These are phyloP conservation scores for Solanum lycopersicoides DNA, from an alignment of 257 asterid genomes.

Conservation along the genomic window DNA sequence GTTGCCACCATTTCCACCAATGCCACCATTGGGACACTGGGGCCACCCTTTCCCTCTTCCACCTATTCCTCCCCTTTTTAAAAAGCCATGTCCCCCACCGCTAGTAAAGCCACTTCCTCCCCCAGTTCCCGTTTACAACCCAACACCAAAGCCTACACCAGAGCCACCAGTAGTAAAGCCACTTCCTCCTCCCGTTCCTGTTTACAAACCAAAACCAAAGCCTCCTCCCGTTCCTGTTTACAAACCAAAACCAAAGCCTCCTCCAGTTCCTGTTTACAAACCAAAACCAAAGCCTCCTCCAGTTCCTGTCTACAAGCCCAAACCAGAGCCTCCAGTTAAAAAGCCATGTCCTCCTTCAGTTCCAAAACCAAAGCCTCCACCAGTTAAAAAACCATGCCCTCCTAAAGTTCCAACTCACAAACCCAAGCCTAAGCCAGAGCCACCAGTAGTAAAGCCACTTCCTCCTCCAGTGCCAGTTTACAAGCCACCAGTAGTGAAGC, in stretches of 20 bases:
- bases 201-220: conserved; percentile 6
- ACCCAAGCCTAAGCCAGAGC: too few relatives aligned
- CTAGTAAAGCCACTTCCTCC: conserved; percentile 2
- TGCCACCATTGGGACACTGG: conserved; percentile 26
- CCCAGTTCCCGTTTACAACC: conserved; percentile 8
- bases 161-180: conserved; percentile 12
- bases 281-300: conserved; percentile 22
- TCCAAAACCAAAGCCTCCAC: conserved; percentile 2
- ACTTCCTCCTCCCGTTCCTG: background rate
- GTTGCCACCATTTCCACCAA: conserved; percentile 21
- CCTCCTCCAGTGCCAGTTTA: conserved; percentile 34
- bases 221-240: conserved; percentile 7
- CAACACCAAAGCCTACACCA: conserved; percentile 14
- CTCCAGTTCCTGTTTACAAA: background rate
- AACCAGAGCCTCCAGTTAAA: background rate
- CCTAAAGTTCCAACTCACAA: background rate
- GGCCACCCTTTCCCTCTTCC: conserved; percentile 18
- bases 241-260: conserved; percentile 11
- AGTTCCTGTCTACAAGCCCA: conserved; percentile 15
- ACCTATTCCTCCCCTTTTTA: conserved; percentile 9
- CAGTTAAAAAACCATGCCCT: background rate
- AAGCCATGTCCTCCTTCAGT: background rate
- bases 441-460: conserved; percentile 10
- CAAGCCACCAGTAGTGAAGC: conserved; percentile 11
- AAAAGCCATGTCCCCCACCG: conserved; percentile 27